These are phyloP conservation scores for Zasmidium angulare DNA, from an alignment of 2,329 filamentous ascomycete genomes.

Conservation along the genomic window DNA sequence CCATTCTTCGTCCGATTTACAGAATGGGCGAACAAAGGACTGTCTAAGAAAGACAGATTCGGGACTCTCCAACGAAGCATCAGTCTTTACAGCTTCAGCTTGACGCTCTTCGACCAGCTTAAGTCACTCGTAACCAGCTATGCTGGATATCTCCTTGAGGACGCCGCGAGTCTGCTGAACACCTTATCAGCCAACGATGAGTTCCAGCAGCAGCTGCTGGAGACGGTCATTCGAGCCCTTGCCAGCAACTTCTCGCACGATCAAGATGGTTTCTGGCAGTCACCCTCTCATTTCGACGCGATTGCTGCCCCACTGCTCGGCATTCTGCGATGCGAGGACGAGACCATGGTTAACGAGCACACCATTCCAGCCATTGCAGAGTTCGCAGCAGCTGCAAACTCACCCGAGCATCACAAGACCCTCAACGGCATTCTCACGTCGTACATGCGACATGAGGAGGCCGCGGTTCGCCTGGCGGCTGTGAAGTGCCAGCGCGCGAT, in stretches of 20 bases:
- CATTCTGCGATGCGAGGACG: slow-evolving; percentile 53
- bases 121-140: slow-evolving; percentile 96
- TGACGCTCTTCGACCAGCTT: slow-evolving; percentile 77
- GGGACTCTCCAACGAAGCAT: slow-evolving; percentile 65
- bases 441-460: slow-evolving; percentile 71
- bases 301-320: slow-evolving; percentile 68
- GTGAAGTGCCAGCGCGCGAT: slow-evolving; percentile 71
- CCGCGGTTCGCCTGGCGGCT: slow-evolving; percentile 73
- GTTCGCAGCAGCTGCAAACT: slow-evolving; percentile 76
- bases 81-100: slow-evolving; percentile 78
- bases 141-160: slow-evolving; percentile 78
- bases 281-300: slow-evolving; percentile 77
- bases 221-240: slow-evolving; percentile 69
- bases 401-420: slow-evolving; percentile 85
- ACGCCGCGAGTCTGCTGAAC: slow-evolving; percentile 63
- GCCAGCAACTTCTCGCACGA: slow-evolving; percentile 80
- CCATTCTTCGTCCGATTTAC: slow-evolving; percentile 86
- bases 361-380: slow-evolving; percentile 76
- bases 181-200: slow-evolving; percentile 41
- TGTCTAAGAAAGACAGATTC: slow-evolving; percentile 61
- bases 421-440: slow-evolving; percentile 77
- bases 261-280: slow-evolving; percentile 93
- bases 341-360: slow-evolving; percentile 46
- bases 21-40: slow-evolving; percentile 68
- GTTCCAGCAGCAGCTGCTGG: slow-evolving; percentile 63